Conservation (phyloP, 257 asterid genomes). For the Solanum piurae region DNA sequence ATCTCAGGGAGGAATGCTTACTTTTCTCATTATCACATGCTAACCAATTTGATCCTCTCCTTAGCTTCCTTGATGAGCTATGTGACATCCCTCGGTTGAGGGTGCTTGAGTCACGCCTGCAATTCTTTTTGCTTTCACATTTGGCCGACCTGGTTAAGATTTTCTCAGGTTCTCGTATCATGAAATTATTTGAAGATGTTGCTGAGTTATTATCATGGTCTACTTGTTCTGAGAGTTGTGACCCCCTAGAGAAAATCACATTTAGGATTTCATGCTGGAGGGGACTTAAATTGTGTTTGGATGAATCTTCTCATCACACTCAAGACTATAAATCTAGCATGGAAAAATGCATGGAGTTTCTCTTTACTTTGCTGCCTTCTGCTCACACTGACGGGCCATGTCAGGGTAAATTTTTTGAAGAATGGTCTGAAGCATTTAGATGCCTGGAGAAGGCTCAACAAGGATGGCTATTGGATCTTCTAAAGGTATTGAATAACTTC, state of each 20-base stretch:
- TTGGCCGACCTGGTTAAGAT: constrained; percentile 54
- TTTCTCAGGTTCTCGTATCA: constrained; percentile 62
- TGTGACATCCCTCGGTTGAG: constrained; percentile 63
- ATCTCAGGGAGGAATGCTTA: constrained; percentile 73
- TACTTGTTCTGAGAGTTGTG: constrained; percentile 37
- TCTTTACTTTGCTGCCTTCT: constrained; percentile 52
- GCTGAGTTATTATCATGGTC: constrained; percentile 41
- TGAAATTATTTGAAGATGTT: constrained; percentile 65
- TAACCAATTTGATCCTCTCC: constrained; percentile 56
- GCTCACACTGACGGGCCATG: constrained; percentile 15
- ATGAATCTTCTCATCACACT: constrained; percentile 30
- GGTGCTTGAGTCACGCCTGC: constrained; percentile 77
- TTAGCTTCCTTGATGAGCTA: constrained; percentile 75
- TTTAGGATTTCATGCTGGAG: constrained; percentile 85
- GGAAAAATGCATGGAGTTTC: constrained; percentile 66
- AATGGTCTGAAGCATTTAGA: constrained; percentile 77
- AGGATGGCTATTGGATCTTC: constrained; percentile 57
- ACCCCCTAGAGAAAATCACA: constrained; percentile 30
- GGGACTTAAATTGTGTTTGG: constrained; percentile 60
- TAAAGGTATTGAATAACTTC: constrained; percentile 43
- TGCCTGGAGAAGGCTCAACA: constrained; percentile 73
- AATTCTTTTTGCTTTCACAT: constrained; percentile 56
- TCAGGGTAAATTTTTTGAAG: constrained; percentile 23
- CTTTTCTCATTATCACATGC: constrained; percentile 67
- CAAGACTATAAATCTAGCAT: constrained; percentile 34